phyloP scores from a whole-genome alignment of 169 alveolate genomes.

The Plasmodium fragile region DNA sequence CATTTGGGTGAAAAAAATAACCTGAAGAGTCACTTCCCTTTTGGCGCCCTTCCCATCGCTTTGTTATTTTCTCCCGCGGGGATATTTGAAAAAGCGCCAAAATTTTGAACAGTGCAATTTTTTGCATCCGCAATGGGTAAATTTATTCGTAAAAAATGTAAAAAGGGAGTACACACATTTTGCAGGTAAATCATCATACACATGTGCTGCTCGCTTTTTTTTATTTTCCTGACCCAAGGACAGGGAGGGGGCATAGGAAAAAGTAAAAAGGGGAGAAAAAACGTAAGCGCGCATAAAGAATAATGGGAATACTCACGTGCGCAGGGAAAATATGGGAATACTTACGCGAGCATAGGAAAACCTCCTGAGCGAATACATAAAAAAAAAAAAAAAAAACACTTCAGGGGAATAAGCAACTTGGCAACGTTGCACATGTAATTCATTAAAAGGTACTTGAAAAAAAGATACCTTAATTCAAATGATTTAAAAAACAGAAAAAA shows the following conservation, averaged over 20 bases:
- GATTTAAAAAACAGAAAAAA: slow-evolving; percentile 34
- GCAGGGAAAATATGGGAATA: background rate
- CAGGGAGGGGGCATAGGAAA: background rate
- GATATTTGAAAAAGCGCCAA: background rate
- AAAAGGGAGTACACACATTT: background rate
- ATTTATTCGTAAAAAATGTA: background rate
- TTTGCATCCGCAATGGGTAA: background rate
- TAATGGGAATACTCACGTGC: background rate
- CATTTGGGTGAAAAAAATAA: background rate
- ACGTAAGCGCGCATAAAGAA: background rate
- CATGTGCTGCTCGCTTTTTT: background rate
- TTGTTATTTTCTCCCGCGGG: background rate
- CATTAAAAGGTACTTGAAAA: background rate
- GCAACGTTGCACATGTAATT: slow-evolving; percentile 5
- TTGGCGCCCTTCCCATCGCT: background rate
- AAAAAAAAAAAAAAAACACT: slow-evolving; percentile 22
- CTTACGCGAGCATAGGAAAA: background rate
- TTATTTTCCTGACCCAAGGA: background rate
- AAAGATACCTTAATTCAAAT: slow-evolving; percentile 23
- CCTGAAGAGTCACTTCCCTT: background rate
- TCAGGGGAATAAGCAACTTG: slow-evolving; percentile 6
- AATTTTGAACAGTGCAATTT: background rate
- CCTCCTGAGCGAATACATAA: background rate
- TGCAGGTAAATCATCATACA: slow-evolving; percentile 4
- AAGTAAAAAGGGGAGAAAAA: background rate